phyloP scores from a whole-genome alignment of 768 basidiomycete species.

The Rubroboletus satanas region DNA sequence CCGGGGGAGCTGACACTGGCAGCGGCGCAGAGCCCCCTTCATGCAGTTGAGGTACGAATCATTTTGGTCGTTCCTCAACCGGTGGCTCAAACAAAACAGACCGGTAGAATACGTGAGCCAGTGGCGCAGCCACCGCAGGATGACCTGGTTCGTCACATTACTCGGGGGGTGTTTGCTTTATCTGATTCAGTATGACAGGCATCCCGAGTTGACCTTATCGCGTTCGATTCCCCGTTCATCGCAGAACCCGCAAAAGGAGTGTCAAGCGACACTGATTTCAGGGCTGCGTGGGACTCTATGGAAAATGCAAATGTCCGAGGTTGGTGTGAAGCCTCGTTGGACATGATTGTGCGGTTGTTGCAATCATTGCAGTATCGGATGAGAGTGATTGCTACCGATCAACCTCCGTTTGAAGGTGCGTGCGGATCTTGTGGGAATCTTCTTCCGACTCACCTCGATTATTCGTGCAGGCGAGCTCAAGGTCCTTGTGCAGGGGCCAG shows the following conservation, averaged over 20 bases:
- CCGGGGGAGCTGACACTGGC: conserved; percentile 31
- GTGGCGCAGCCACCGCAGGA: conserved; percentile 5
- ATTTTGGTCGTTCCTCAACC: neutral
- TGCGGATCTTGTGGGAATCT: neutral
- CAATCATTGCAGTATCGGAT: conserved; percentile 46
- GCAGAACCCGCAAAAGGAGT: conserved; percentile 37
- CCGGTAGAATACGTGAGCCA: neutral
- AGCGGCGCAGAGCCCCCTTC: conserved; percentile 16
- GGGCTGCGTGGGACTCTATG: conserved; percentile 52
- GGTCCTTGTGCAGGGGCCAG: conserved; percentile 41
- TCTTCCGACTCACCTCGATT: conserved; percentile 1
- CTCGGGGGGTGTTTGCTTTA: neutral
- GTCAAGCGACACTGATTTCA: conserved; percentile 42
- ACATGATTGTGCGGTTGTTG: conserved; percentile 50
- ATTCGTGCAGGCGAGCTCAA: conserved; percentile 58
- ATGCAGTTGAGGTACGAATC: conserved; percentile 18
- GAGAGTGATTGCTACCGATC: conserved; percentile 50
- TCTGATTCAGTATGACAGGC: conserved; percentile 28
- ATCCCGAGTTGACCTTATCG: conserved; percentile 56
- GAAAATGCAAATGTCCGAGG: conserved; percentile 50
- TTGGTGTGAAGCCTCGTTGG: conserved; percentile 62
- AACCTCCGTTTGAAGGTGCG: conserved; percentile 60
- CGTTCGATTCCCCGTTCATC: conserved; percentile 69
- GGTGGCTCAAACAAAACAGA: conserved; percentile 14
- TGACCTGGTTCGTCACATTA: conserved; percentile 19